phyloP scores from a whole-genome alignment of 768 basidiomycete species.

The Amanita thiersii region DNA sequence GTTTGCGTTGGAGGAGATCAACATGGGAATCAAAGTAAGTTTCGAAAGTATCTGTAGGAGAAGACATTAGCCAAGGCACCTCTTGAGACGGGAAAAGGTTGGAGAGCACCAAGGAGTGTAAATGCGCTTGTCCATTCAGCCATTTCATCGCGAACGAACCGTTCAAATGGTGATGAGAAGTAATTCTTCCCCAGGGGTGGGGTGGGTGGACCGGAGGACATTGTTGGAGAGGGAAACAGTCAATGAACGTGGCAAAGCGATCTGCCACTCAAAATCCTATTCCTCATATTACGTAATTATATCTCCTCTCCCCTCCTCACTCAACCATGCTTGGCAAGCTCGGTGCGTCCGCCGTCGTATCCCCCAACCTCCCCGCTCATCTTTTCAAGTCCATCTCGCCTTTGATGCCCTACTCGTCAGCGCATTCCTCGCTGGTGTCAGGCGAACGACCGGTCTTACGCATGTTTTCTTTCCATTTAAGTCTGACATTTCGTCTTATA shows the following conservation, averaged over 20 bases:
- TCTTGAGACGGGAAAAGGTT: slow-evolving; percentile 10
- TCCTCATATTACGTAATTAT: slow-evolving; percentile 1
- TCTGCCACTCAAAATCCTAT: no score
- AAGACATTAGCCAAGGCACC: slow-evolving; percentile 17
- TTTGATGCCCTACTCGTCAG: slow-evolving; percentile 74
- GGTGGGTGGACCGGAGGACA: slow-evolving; percentile 36
- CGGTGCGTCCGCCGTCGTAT: slow-evolving; percentile 19
- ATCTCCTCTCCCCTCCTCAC: slow-evolving; percentile 6
- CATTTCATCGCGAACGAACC: slow-evolving; percentile 65
- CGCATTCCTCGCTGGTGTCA: slow-evolving; percentile 79
- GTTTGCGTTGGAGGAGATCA: slow-evolving; percentile 72
- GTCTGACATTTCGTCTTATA: not conserved
- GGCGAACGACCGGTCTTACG: slow-evolving; percentile 81
- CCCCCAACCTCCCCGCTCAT: slow-evolving; percentile 8
- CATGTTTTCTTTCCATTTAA: slow-evolving; percentile 28
- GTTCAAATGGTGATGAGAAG: slow-evolving; percentile 66
- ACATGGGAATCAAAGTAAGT: slow-evolving; percentile 92
- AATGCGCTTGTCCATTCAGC: slow-evolving; percentile 77
- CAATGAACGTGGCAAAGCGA: not conserved
- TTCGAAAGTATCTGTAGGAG: slow-evolving; percentile 74
- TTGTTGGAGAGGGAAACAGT: slow-evolving; percentile 15
- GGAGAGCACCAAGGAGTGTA: slow-evolving; percentile 67
- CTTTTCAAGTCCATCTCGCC: slow-evolving; percentile 48
- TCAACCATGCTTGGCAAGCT: slow-evolving; percentile 55
- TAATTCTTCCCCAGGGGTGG: slow-evolving; percentile 38